These are phyloP conservation scores for Aspergillus luchuensis DNA, from an alignment of 2,329 filamentous ascomycete species.

Conservation along the genomic window DNA sequence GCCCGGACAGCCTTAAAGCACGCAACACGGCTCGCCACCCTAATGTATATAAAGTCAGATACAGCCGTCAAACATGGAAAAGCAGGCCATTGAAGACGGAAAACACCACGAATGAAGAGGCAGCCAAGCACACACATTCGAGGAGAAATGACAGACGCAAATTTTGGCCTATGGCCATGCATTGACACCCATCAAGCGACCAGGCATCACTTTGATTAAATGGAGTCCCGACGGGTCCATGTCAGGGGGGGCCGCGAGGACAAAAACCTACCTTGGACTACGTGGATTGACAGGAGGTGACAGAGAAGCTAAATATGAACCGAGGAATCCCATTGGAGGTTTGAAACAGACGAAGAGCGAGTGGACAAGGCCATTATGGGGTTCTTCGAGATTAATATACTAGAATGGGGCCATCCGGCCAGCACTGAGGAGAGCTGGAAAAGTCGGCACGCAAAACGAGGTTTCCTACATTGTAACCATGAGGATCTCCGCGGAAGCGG, in stretches of 20 bases:
- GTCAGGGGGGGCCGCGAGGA: background rate
- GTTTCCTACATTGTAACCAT: slow-evolving; percentile 4
- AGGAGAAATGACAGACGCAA: background rate
- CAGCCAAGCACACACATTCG: background rate
- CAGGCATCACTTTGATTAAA: background rate
- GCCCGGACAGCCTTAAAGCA: background rate
- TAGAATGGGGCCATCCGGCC: background rate
- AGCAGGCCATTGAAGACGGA: background rate
- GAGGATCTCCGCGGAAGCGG: slow-evolving; percentile 18
- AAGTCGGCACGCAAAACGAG: background rate
- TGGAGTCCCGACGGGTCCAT: slow-evolving; percentile 5
- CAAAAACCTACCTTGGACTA: slow-evolving; percentile 4
- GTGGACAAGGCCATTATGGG: slow-evolving; percentile 5
- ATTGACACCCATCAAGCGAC: background rate
- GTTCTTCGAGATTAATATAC: background rate
- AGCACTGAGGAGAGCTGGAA: background rate
- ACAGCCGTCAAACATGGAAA: background rate
- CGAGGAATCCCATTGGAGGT: slow-evolving; percentile 6
- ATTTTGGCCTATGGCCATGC: background rate
- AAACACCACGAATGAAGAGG: background rate
- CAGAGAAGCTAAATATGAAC: slow-evolving; percentile 9
- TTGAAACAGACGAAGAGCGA: slow-evolving; percentile 2
- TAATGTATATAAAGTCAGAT: background rate
- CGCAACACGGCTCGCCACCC: background rate
- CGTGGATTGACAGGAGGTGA: slow-evolving; percentile 1